Percentiles rank a stretch among this genome's conserved stretches.
These are phyloP conservation scores for Asterochloris erici DNA, from an alignment of 139 green algal species.

Conservation along the genomic window DNA sequence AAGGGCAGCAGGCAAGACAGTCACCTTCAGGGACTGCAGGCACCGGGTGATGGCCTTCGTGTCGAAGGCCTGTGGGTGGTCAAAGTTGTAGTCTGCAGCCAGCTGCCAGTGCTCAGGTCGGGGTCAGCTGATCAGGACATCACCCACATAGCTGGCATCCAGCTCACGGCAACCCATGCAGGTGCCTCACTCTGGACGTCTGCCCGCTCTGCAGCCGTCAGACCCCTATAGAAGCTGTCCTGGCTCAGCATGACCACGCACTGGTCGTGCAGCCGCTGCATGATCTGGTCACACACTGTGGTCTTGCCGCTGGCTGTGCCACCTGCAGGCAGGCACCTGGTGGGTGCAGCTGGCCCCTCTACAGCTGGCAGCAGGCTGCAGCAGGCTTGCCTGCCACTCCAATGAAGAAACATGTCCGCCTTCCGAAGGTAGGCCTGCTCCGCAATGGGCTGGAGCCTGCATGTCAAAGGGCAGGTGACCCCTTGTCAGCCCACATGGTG, in stretches of 20 bases:
- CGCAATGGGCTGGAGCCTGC: no score
- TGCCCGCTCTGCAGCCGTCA: constrained; percentile 64
- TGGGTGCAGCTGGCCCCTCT: no score
- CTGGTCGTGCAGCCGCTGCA: constrained; percentile 67
- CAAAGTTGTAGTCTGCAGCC: constrained; percentile 63
- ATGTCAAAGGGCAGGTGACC: no score
- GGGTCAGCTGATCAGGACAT: not conserved
- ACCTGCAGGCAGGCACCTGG: not conserved
- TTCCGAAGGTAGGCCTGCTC: not conserved
- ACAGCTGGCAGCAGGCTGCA: not conserved
- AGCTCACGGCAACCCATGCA: not conserved
- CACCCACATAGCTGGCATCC: not conserved
- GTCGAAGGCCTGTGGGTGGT: constrained; percentile 90
- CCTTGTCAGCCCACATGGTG: no score
- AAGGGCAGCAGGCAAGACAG: not conserved
- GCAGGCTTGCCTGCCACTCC: not conserved
- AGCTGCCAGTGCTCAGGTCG: not conserved
- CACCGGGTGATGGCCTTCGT: constrained; percentile 57
- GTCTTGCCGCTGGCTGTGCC: constrained; percentile 87
- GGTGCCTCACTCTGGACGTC: constrained; percentile 37
- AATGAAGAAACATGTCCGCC: constrained; percentile 4
- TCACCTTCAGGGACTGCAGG: constrained; percentile 43
- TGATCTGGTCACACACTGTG: constrained; percentile 92
- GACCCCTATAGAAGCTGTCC: constrained; percentile 91
- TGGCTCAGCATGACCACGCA: constrained; percentile 88